A percentile compares a stretch with the other conserved stretches of the same genome.
Conservation (phyloP, 2,329 filamentous ascomycete genomes). For the Cryphonectria japonica region DNA sequence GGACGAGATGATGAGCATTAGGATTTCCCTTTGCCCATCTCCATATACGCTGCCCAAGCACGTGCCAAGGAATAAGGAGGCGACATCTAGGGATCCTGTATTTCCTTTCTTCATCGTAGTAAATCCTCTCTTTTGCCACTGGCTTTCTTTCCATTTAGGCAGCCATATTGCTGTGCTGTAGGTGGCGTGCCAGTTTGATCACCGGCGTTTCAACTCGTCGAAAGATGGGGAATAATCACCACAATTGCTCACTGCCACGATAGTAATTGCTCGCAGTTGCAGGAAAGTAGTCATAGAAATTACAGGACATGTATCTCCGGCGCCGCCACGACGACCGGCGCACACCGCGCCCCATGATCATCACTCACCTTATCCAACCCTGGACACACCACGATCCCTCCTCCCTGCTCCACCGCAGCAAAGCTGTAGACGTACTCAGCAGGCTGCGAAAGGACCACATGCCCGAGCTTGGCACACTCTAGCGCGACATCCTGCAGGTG, state of each 20-base stretch:
- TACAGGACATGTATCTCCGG: constrained; percentile 14
- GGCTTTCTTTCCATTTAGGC: not conserved
- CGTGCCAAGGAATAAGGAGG: not conserved
- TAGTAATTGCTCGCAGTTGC: not conserved
- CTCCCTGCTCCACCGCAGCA: constrained; percentile 30
- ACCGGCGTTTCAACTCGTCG: not conserved
- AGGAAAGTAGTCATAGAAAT: not conserved
- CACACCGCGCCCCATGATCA: constrained; percentile 20
- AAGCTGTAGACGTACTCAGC: constrained; percentile 35
- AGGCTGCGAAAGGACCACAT: constrained; percentile 48
- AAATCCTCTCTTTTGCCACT: not conserved
- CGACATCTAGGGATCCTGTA: not conserved
- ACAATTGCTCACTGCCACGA: too few relatives aligned
- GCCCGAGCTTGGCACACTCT: constrained; percentile 47
- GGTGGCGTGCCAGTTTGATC: not conserved
- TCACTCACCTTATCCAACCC: constrained; percentile 26
- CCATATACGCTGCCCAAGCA: not conserved
- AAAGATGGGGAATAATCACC: not conserved
- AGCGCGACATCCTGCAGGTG: constrained; percentile 45
- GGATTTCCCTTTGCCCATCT: not conserved
- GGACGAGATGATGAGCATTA: not conserved
- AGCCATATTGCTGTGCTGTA: not conserved
- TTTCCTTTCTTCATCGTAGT: not conserved
- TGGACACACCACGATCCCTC: constrained; percentile 15
- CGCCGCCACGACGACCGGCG: constrained; percentile 13